phyloP scores from a whole-genome alignment of 176 grass and related monocot genomes.

The Oropetium thomaeum region DNA sequence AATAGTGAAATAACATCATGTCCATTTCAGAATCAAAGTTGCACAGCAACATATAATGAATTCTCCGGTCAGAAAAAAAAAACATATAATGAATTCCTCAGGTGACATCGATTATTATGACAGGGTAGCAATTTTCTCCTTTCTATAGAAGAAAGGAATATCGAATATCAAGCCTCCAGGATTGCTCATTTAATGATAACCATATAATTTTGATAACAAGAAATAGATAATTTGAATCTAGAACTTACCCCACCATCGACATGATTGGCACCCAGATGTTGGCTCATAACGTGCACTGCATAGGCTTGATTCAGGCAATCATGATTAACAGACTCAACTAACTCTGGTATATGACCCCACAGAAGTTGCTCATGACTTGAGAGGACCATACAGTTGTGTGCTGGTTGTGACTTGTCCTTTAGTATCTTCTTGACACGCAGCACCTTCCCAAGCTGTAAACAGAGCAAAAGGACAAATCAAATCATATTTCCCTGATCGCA shows the following conservation, averaged over 20 bases:
- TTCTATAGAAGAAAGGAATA: neutral
- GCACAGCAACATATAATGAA: neutral
- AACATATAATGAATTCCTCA: neutral
- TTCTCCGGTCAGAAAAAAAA: too few species aligned
- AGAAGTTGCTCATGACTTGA: constrained; percentile 71
- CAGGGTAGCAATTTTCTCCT: neutral
- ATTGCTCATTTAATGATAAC: neutral
- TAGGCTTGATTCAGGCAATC: constrained; percentile 63
- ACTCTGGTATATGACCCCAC: constrained; percentile 59
- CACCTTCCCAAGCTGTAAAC: constrained; percentile 73
- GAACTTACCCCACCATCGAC: constrained; percentile 67
- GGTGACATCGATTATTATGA: neutral
- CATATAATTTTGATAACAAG: neutral
- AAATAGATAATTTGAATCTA: constrained; percentile 4
- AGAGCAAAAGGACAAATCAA: neutral
- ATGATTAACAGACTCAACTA: constrained; percentile 57
- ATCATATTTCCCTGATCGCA: neutral
- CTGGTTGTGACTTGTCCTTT: constrained; percentile 41
- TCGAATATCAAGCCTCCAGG: neutral
- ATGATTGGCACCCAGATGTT: constrained; percentile 55
- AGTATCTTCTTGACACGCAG: constrained; percentile 65
- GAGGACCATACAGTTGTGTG: constrained; percentile 43
- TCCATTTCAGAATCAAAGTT: neutral
- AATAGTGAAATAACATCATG: neutral
- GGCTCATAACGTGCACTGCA: constrained; percentile 62